These are phyloP conservation scores for Hanseniaspora vineae DNA, from an alignment of 805 yeast genomes.

Conservation along the genomic window DNA sequence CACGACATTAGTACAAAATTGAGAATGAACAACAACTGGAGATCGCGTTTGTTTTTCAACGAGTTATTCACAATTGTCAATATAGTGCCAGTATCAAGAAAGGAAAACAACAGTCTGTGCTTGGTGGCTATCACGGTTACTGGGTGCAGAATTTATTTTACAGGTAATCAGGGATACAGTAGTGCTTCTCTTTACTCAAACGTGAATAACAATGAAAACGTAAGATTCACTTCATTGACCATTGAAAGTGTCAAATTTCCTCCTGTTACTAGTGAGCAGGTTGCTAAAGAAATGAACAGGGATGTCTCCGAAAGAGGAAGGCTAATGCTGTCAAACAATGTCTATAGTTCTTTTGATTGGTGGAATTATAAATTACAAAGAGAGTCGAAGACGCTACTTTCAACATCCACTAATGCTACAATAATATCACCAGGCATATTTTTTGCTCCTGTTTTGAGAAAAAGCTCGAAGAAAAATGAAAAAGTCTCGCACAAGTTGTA, in stretches of 20 bases:
- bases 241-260: constrained; percentile 47
- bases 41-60: constrained; percentile 42
- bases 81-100: constrained; percentile 35
- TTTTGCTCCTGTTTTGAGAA: constrained; percentile 43
- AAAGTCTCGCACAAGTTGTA: constrained; percentile 36
- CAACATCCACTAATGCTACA: constrained; percentile 43
- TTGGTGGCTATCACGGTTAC: constrained; percentile 67
- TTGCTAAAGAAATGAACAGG: constrained; percentile 10
- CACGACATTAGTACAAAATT: constrained; percentile 26
- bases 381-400: constrained; percentile 40
- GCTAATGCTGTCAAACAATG: constrained; percentile 9
- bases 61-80: constrained; percentile 49
- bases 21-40: constrained; percentile 32
- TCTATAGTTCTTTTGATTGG: constrained; percentile 4
- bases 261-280: constrained; percentile 33
- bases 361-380: constrained; percentile 35
- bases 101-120: constrained; percentile 57
- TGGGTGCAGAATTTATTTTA: constrained; percentile 65
- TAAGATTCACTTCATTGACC: constrained; percentile 27
- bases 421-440: constrained; percentile 81
- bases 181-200: constrained; percentile 4
- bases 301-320: not conserved
- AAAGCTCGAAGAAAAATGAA: not conserved
- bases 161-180: constrained; percentile 26
- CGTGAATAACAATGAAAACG: not conserved